Evolutionary conservation across 345 rosid species (phyloP), one percentile per base, ranked within the genome.

Genomic region (Carallia brachiata): DNA sequence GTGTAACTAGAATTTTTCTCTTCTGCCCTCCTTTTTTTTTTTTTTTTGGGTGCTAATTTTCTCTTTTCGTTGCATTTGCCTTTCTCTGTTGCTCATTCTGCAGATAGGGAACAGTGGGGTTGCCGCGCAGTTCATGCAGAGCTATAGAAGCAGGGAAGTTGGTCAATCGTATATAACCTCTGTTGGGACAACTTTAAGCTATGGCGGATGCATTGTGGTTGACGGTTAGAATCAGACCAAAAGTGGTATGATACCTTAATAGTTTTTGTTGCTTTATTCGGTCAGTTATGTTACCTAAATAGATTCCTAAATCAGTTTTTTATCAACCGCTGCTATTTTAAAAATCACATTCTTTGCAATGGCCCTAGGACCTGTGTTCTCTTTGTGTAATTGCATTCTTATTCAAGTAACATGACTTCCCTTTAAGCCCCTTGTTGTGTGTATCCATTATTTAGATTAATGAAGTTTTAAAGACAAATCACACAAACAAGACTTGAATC

Each of bases 321-420:
- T 36, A 28, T 47, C 16, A 23, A 48, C 19, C 5, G n/a, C 61
- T 28, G 40, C 13, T 66, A 39, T n/a, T 52, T 37, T 50, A 13
- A 40, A 66, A 52, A 62, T 32, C 63, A 90, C 98, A 79, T 95
- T 73, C 90, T 90, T 70, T 95, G 99, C 82, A 92, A 95, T 78
- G 98, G 98, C 74, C 98, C 99, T 18, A 96, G 97, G 72, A 91
- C 99, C 6, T 95, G 99, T 75, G 77, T 92, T 75, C 98, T 76
- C 82, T 95, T 6, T 90, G 96, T 39, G 61, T 69, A 52, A 92
- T 92, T 52, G 92, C 98, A 30, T 89, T 89, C 78, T 47, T 85
- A 62, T 86, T 95, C 78, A 95, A 97, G 98, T 92, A 31, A 72
- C 61, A 34, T 15, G 18, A 61, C 36, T 71, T 55, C 66, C 66